Base-by-base conservation (phyloP, 148 eudicot species). In the Dysphania ambrosioides region DNA sequence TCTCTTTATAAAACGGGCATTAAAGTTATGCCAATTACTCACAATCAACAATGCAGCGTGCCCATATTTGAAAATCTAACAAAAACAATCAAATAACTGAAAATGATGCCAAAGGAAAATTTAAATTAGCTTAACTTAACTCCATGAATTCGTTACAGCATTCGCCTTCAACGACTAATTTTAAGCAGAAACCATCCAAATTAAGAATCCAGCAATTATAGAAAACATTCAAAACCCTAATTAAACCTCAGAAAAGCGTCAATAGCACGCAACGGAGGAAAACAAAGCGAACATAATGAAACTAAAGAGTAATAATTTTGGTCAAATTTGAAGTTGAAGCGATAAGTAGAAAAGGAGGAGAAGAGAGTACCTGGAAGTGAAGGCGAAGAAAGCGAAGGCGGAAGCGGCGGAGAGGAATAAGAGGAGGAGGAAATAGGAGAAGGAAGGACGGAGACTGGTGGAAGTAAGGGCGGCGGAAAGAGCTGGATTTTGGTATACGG, bases 401-500 rank as follows among this genome's bases (percentile, higher is more conserved):
- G 97, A 84, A 80, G 86, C 88, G 38, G 86, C 58, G 74, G 82
- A 77, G 76, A 91, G 81, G 44, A 85, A 83, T 71, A 93, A 82
- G 23, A 93, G 82, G 75, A 78, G 55, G 73, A 86, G 41, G 76
- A 93, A 77, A 24, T 88, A 81, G n/a, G 87, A 83, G 15, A 53
- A 75, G n/a, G 86, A 69, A 71, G 97, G 97, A 40, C 97, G 94
- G 82, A 86, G 85, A 62, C 92, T 91, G 85, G 80, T 81, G 80
- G 92, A 74, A 70, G 92, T 86, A 7, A 93, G 87, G 34, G 97
- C 97, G 58, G 94, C 88, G 60, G 97, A 88, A 81, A 93, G 72
- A 9, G 91, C 86, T 8, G 88, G 82, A 75, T 93, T 93, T 81
- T 83, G 91, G 72, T 93, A 93, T 70, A 85, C 94, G 2, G 84